These are phyloP conservation scores for Cytospora piceicola DNA, from an alignment of 2,329 filamentous ascomycete species.

Conservation along the genomic window DNA sequence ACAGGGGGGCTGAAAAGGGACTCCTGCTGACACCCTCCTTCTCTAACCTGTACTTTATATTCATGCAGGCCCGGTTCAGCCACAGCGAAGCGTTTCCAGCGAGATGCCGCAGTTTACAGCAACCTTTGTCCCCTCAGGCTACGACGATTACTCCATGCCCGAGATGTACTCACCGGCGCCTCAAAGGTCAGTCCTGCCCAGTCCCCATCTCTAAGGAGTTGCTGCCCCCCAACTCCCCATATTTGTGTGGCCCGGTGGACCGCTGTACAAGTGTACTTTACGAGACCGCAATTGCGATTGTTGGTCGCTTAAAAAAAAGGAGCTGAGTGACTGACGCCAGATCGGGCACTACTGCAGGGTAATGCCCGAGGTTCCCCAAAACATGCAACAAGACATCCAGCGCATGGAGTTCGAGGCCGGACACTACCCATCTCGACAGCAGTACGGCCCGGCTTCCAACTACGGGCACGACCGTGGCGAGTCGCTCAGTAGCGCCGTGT, in stretches of 20 bases:
- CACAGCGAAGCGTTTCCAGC: slow-evolving; percentile 41
- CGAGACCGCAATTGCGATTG: slow-evolving; percentile 19
- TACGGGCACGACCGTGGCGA: slow-evolving; percentile 47
- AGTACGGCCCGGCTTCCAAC: slow-evolving; percentile 37
- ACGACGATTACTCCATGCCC: slow-evolving; percentile 65
- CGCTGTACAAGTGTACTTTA: slow-evolving; percentile 19
- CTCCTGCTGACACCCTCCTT: slow-evolving; percentile 34
- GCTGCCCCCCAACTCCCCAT: slow-evolving; percentile 18
- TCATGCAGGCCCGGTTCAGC: slow-evolving; percentile 39
- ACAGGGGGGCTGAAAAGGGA: slow-evolving; percentile 26
- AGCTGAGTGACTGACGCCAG: slow-evolving; percentile 44
- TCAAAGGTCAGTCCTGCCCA: slow-evolving; percentile 53
- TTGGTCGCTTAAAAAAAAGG: slow-evolving; percentile 27
- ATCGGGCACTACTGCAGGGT: slow-evolving; percentile 61
- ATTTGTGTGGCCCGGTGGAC: slow-evolving; percentile 24
- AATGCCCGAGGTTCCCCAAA: slow-evolving; percentile 93
- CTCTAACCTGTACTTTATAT: slow-evolving; percentile 34
- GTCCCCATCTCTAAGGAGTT: slow-evolving; percentile 22
- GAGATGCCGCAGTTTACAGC: slow-evolving; percentile 56
- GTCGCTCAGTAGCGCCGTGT: slow-evolving; percentile 47
- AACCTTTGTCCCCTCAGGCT: slow-evolving; percentile 62
- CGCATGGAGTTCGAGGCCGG: slow-evolving; percentile 82
- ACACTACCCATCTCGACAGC: slow-evolving; percentile 49
- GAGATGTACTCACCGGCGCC: slow-evolving; percentile 62
- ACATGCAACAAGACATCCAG: slow-evolving; percentile 93